phyloP scores from a whole-genome alignment of 2,329 filamentous ascomycete species.

The Chrysoporthe austroafricana region DNA sequence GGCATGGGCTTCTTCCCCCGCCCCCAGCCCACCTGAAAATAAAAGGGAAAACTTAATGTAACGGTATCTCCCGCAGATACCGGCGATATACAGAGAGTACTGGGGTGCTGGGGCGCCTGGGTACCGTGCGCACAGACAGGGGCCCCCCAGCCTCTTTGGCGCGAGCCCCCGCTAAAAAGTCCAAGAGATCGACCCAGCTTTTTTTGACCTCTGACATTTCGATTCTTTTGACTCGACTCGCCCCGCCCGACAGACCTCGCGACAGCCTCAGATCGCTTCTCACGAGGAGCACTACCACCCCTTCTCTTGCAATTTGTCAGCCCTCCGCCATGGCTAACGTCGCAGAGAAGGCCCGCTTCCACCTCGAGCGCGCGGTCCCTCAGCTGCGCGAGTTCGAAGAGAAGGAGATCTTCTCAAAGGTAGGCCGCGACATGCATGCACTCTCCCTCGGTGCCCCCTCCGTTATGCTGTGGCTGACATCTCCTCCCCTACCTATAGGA shows the following conservation, averaged over 20 bases:
- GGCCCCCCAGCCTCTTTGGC: background rate
- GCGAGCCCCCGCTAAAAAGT: conserved; percentile 28
- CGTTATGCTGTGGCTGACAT: no score
- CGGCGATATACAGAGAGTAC: no score
- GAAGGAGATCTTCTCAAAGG: conserved; percentile 87
- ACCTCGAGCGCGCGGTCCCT: conserved; percentile 87
- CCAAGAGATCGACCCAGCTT: conserved; percentile 6
- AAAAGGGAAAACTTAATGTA: no score
- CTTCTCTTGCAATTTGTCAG: background rate
- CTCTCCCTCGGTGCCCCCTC: no score
- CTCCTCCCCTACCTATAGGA: conserved; percentile 56
- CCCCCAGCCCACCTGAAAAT: no score
- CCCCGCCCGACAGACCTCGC: background rate
- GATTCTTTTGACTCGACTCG: background rate
- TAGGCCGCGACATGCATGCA: conserved; percentile 38
- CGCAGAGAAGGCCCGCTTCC: conserved; percentile 93
- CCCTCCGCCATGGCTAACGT: conserved; percentile 72
- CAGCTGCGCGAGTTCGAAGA: conserved; percentile 91
- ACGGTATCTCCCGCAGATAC: no score
- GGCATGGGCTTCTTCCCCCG: no score
- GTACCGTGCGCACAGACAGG: background rate
- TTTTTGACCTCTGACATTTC: conserved; percentile 15
- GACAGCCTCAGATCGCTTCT: background rate
- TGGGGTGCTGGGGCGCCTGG: background rate
- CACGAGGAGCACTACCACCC: background rate